phyloP scores from a whole-genome alignment of 768 basidiomycete genomes.

The Ramaria sp. region DNA sequence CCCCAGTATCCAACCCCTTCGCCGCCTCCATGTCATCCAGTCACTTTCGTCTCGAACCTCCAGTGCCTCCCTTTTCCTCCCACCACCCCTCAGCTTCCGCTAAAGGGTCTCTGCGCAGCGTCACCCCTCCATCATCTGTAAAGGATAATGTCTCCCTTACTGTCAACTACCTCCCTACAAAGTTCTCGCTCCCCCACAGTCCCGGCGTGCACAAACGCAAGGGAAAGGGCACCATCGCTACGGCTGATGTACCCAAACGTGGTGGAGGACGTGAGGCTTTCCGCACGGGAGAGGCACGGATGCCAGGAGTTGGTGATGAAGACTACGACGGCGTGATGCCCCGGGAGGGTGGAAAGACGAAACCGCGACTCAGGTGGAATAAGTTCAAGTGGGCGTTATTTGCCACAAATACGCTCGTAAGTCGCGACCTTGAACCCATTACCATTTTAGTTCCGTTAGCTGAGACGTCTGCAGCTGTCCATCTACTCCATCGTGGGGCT shows the following conservation, averaged over 20 bases:
- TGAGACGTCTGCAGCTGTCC: conserved; percentile 19
- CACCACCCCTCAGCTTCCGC: not conserved
- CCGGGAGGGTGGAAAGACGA: conserved; percentile 13
- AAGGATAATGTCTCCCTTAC: conserved; percentile 30
- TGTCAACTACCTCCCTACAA: conserved; percentile 67
- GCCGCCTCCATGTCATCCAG: too few relatives aligned
- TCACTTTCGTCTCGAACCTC: not conserved
- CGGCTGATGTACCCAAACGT: conserved; percentile 35
- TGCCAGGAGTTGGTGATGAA: conserved; percentile 28
- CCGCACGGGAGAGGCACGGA: conserved; percentile 26
- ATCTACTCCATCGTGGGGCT: conserved; percentile 24
- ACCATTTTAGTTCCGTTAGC: not conserved
- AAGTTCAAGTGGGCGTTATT: conserved; percentile 32
- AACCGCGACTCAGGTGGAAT: conserved; percentile 27
- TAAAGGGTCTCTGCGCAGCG: conserved; percentile 2
- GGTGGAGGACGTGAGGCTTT: conserved; percentile 60
- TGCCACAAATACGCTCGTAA: conserved; percentile 24
- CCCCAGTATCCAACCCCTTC: not conserved
- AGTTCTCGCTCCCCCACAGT: conserved; percentile 42
- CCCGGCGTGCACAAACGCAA: not conserved
- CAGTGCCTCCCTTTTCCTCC: not conserved
- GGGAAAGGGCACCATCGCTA: not conserved
- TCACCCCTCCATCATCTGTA: not conserved
- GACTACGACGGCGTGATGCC: conserved; percentile 25
- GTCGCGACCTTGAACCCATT: conserved; percentile 3